phyloP scores from a whole-genome alignment of 768 basidiomycete genomes.

The Panaeolus cyanescens region DNA sequence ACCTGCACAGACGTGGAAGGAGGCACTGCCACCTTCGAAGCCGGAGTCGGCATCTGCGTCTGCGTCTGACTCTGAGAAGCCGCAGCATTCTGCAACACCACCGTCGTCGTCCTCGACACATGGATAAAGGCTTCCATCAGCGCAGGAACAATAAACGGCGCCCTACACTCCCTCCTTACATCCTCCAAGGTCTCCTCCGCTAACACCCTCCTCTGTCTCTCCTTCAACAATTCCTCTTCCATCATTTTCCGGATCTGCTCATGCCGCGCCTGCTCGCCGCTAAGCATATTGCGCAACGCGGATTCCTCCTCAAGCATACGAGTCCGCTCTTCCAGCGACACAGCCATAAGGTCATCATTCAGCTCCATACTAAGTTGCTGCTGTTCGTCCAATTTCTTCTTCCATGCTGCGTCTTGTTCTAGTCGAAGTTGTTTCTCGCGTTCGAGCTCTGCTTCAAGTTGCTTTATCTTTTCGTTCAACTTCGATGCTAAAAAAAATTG shows the following conservation, averaged over 20 bases:
- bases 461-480: background rate
- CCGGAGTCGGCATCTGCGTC: no score
- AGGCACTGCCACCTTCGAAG: background rate
- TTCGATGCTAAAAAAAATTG: background rate
- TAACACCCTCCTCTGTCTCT: constrained; percentile 36
- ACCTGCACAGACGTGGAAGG: background rate
- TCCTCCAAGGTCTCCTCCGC: constrained; percentile 48
- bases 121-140: constrained; percentile 54
- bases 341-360: background rate
- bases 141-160: constrained; percentile 60
- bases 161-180: constrained; percentile 47
- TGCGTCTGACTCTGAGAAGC: no score
- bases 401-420: background rate
- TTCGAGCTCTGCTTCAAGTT: background rate
- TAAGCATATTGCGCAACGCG: background rate
- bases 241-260: constrained; percentile 24
- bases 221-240: constrained; percentile 35
- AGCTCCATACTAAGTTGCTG: background rate
- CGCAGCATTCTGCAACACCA: background rate
- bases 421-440: background rate
- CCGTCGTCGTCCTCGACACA: constrained; percentile 47
- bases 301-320: constrained; percentile 3
- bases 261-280: constrained; percentile 16
- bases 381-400: background rate
- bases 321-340: background rate